A percentile compares a stretch with the other conserved stretches of the same genome.
Evolutionary conservation across 257 asterid species (phyloP).

Genomic region (Capsicum rhomboideum): DNA sequence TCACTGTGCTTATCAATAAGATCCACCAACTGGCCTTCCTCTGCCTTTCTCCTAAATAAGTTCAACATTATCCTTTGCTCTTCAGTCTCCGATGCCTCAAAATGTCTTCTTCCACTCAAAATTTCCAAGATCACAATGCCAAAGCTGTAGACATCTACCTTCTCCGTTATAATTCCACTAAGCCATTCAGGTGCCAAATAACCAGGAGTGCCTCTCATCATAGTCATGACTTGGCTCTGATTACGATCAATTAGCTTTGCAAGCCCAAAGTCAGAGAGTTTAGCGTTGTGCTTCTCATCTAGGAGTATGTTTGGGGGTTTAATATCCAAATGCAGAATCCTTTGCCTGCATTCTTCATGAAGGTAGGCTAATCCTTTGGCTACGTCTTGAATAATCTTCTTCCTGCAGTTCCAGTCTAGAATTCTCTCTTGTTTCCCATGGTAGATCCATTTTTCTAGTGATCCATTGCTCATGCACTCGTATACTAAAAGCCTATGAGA

Average conservation of each 20-base stretch:
- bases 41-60: slow-evolving; percentile 16
- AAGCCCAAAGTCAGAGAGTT: slow-evolving; percentile 24
- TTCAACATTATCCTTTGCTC: slow-evolving; percentile 2
- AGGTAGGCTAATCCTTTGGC: slow-evolving; percentile 24
- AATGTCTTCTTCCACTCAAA: slow-evolving; percentile 12
- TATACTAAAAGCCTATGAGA: slow-evolving; percentile 24
- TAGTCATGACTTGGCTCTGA: slow-evolving; percentile 16
- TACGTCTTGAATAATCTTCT: slow-evolving; percentile 16
- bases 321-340: slow-evolving; percentile 16
- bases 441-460: slow-evolving; percentile 24
- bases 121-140: slow-evolving; percentile 19
- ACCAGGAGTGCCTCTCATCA: slow-evolving; percentile 24
- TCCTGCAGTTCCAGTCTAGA: slow-evolving; percentile 17
- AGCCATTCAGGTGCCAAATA: slow-evolving; percentile 22
- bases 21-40: slow-evolving; percentile 10
- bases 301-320: slow-evolving; percentile 21
- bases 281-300: slow-evolving; percentile 20
- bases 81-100: slow-evolving; percentile 5
- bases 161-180: slow-evolving; percentile 11
- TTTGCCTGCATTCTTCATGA: slow-evolving; percentile 23
- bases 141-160: slow-evolving; percentile 20
- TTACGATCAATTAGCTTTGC: slow-evolving; percentile 21
- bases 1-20: slow-evolving; percentile 10
- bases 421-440: neutral
- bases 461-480: slow-evolving; percentile 20